Base-by-base conservation (phyloP, 352 stramenopile genomes). In the Globisporangium ultimum region DNA sequence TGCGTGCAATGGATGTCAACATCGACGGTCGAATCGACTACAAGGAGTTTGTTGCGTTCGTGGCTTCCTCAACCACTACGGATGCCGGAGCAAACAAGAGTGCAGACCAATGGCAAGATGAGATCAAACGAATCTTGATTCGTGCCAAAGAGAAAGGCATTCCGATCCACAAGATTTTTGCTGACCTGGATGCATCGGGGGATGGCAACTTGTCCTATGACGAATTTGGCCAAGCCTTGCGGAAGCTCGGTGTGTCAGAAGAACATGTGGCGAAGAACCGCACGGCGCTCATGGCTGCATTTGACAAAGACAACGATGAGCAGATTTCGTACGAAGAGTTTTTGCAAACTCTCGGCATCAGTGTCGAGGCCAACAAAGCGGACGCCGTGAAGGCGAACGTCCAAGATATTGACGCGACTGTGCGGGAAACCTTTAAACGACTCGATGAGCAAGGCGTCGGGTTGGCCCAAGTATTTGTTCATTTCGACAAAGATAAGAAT, bases 271-370 rank as follows among this genome's bases (percentile, higher is more conserved):
- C 58, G n/a, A 68, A 54, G 2, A 64, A 41, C 9, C 48, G 70
- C 20, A 65, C 58, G 11, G n/a, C 14, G 18, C 58, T 94, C 2
- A 58, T 93, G 18, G 34, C 18, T 0, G 68, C 79, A 42, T 71
- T 94, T 15, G 83, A 95, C 41, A 61, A 59, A 40, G 68, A 93
- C 49, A 63, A 69, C 17, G 72, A 93, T 48, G 84, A 80, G 0
- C 67, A 54, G 2, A 80, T 97, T 18, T 91, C 87, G 11, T 89
- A 95, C 57, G 56, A 68, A 1, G 89, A 97, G 49, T 96, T 97
- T 49, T 66, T 93, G 10, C 53, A 68, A 22, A 80, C 72, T 2
- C 50, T 93, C n/a, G 73, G 73, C 2, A 72, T 88, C 14, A 67
- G 69, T 1, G 7, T 84, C 8, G 64, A 79, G 54, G 46, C 68